These are phyloP conservation scores for Cryptococcus sp. DNA, from an alignment of 1,284 basidiomycete species.

Conservation along the genomic window DNA sequence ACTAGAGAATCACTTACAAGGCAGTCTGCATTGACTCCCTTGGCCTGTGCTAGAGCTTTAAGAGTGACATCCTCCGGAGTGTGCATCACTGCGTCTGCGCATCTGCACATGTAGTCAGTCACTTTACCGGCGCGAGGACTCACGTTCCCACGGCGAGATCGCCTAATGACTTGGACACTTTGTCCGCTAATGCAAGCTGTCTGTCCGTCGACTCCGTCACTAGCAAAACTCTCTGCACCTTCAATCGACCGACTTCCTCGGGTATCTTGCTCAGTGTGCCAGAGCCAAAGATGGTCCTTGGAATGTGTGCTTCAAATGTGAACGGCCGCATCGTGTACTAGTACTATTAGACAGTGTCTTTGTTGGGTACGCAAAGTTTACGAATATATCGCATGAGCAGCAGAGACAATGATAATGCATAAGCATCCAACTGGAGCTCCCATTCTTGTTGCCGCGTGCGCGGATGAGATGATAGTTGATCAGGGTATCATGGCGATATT, in stretches of 20 bases:
- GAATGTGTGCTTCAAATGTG: neutral
- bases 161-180: neutral
- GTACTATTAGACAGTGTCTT: too few species aligned
- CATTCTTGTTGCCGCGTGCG: too few species aligned
- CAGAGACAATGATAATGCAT: too few species aligned
- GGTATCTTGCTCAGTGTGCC: neutral
- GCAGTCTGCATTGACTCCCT: neutral
- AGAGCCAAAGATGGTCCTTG: neutral
- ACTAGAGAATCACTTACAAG: neutral
- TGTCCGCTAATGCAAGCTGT: neutral
- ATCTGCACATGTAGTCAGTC: neutral
- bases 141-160: neutral
- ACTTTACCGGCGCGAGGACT: neutral
- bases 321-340: neutral
- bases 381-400: too few species aligned
- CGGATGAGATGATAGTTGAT: too few species aligned
- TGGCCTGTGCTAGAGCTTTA: neutral
- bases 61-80: neutral
- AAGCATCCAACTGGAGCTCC: too few species aligned
- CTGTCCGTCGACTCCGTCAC: neutral
- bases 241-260: neutral
- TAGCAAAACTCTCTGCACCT: neutral
- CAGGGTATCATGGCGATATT: too few species aligned
- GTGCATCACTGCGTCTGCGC: conserved; percentile 1
- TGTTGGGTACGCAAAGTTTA: too few species aligned